These are phyloP conservation scores for Dispira simplex DNA, from an alignment of 192 early-diverging fungal genomes.

Conservation along the genomic window DNA sequence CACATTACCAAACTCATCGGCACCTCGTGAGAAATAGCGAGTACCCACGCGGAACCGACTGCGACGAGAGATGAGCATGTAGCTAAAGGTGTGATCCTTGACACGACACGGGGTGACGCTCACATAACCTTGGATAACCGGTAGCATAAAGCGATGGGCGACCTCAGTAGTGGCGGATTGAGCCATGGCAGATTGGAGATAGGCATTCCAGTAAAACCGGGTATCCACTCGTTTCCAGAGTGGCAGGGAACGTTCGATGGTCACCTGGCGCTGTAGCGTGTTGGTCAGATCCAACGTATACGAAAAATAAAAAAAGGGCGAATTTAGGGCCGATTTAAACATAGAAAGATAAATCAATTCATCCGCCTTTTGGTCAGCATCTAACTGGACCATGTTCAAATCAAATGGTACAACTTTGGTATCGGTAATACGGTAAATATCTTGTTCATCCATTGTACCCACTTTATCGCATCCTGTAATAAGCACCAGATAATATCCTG, in stretches of 20 bases:
- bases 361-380: conserved; percentile 26
- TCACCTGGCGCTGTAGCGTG: conserved; percentile 53
- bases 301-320: conserved; percentile 65
- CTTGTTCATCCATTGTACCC: conserved; percentile 19
- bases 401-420: conserved; percentile 23
- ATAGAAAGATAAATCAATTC: conserved; percentile 46
- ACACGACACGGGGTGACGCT: conserved; percentile 37
- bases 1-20: conserved; percentile 82
- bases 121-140: conserved; percentile 81
- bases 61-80: conserved; percentile 68
- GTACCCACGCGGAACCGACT: conserved; percentile 72
- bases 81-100: conserved; percentile 55
- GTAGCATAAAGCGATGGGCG: conserved; percentile 67
- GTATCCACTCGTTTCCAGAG: conserved; percentile 40
- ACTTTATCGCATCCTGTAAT: conserved; percentile 24
- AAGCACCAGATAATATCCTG: conserved; percentile 22
- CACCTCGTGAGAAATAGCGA: conserved; percentile 84
- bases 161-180: conserved; percentile 15
- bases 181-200: conserved; percentile 38
- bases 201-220: conserved; percentile 89
- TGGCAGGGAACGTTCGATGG: conserved; percentile 13
- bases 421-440: conserved; percentile 23
- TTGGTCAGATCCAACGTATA: conserved; percentile 78
- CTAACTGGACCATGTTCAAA: conserved; percentile 14
- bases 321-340: conserved; percentile 32